Evolutionary conservation across 1,284 basidiomycete genomes (phyloP).

Genomic region (Trichosporon sp.): DNA sequence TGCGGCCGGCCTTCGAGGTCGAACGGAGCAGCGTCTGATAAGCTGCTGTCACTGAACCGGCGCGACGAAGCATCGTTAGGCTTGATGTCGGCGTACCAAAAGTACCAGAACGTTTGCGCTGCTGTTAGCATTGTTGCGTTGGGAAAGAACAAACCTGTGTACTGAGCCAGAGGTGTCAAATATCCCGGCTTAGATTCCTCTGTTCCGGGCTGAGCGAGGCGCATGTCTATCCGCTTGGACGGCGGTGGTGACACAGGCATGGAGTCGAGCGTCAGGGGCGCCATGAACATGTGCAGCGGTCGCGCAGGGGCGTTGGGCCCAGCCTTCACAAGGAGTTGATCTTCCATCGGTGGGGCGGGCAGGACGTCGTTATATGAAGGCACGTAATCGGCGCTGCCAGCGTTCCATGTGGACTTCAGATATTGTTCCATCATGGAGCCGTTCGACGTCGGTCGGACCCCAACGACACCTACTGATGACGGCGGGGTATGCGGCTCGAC

Average conservation of each 20-base stretch:
- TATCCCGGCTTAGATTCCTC: constrained; percentile 35
- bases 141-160: constrained; percentile 36
- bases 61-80: background rate
- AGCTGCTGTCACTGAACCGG: background rate
- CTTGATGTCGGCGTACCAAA: constrained; percentile 39
- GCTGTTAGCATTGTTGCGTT: constrained; percentile 13
- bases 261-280: constrained; percentile 14
- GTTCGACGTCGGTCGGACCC: background rate
- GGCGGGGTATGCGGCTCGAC: constrained; percentile 21
- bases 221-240: constrained; percentile 36
- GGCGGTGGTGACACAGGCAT: constrained; percentile 12
- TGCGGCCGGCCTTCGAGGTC: constrained; percentile 19
- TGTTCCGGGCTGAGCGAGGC: constrained; percentile 36
- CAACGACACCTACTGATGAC: constrained; percentile 5
- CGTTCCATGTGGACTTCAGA: constrained; percentile 3
- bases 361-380: constrained; percentile 2
- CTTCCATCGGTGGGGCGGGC: constrained; percentile 9
- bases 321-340: constrained; percentile 18
- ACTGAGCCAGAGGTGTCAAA: constrained; percentile 39
- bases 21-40: constrained; percentile 13
- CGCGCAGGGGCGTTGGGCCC: constrained; percentile 10
- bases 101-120: constrained; percentile 46
- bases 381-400: constrained; percentile 9
- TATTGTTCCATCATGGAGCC: constrained; percentile 17
- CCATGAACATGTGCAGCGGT: constrained; percentile 17